Conservation (phyloP, 495 filamentous ascomycete species). For the Penicillium crystallinum region DNA sequence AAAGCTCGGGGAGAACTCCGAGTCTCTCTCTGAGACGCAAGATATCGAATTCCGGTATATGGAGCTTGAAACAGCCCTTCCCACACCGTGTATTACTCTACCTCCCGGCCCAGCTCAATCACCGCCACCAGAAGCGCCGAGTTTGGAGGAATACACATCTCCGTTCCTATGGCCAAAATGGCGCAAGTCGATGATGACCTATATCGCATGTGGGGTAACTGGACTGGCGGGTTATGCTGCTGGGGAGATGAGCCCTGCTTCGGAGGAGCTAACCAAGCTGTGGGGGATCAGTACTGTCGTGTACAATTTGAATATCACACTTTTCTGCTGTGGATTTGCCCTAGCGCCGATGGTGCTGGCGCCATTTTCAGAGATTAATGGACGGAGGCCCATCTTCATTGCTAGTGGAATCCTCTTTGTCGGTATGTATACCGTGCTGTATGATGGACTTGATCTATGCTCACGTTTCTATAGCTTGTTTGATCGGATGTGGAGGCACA, state of each 20-base stretch:
- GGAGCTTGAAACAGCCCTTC: constrained; percentile 64
- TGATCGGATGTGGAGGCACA: constrained; percentile 74
- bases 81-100: constrained; percentile 46
- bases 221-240: constrained; percentile 75
- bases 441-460: not conserved
- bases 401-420: constrained; percentile 65
- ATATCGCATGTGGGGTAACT: constrained; percentile 69
- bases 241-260: constrained; percentile 70
- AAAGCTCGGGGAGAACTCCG: constrained; percentile 11
- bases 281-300: constrained; percentile 60
- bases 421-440: constrained; percentile 19
- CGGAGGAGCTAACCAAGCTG: constrained; percentile 55
- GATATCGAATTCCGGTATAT: constrained; percentile 66
- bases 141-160: constrained; percentile 61
- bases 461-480: constrained; percentile 44
- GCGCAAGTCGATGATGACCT: constrained; percentile 68
- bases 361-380: constrained; percentile 85
- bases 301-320: constrained; percentile 71
- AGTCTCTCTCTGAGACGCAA: constrained; percentile 17
- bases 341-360: constrained; percentile 86
- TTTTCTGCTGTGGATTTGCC: constrained; percentile 78
- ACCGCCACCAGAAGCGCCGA: constrained; percentile 50
- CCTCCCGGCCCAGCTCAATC: constrained; percentile 28
- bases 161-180: constrained; percentile 69
- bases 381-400: constrained; percentile 76